phyloP scores from a whole-genome alignment of 2,329 filamentous ascomycete species.

The Fusarium miscanthi region DNA sequence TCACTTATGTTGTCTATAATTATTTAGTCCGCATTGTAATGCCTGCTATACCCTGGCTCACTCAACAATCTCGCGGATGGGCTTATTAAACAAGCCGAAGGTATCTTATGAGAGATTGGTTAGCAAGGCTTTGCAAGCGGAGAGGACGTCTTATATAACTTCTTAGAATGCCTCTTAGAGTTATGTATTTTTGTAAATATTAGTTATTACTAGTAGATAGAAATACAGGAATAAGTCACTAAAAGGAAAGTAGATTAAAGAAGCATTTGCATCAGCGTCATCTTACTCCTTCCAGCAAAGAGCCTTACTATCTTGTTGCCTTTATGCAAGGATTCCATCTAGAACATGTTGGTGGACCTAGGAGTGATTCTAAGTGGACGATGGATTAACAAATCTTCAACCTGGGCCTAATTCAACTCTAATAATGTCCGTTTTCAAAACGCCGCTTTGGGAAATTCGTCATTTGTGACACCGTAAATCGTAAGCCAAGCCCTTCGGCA shows the following conservation, averaged over 20 bases:
- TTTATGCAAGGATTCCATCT: no score
- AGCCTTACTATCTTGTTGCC: neutral
- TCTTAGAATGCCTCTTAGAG: neutral
- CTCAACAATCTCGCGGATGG: no score
- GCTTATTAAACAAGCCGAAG: neutral
- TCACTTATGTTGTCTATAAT: no score
- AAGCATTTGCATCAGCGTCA: neutral
- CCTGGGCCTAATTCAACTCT: neutral
- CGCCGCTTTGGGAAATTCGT: neutral
- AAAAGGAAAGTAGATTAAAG: no score
- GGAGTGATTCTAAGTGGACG: neutral
- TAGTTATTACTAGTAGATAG: neutral
- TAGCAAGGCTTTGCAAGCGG: neutral
- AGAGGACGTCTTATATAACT: neutral
- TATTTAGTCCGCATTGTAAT: no score
- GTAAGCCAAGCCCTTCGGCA: neutral
- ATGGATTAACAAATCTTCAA: neutral
- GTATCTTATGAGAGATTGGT: neutral
- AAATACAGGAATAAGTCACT: accelerated
- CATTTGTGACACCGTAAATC: neutral
- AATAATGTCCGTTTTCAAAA: neutral
- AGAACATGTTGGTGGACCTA: no score
- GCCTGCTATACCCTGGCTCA: no score
- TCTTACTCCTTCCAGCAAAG: neutral
- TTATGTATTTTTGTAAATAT: no score